These are phyloP conservation scores for Rosa rugosa DNA, from an alignment of 306 rosid species.

Conservation along the genomic window DNA sequence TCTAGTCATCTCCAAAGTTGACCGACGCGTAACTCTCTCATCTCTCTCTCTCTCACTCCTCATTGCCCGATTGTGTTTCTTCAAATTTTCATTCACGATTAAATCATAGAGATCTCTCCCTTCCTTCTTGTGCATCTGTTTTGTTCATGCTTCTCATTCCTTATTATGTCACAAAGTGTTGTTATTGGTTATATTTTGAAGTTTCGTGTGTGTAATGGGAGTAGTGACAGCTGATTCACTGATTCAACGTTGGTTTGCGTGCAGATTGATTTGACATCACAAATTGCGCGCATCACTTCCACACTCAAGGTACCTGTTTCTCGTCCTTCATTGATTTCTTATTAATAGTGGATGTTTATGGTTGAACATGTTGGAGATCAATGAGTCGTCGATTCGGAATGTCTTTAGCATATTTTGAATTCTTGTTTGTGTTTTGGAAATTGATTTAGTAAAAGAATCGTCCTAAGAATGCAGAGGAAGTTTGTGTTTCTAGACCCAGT, in stretches of 20 bases:
- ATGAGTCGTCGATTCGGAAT: background rate
- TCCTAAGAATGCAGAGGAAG: background rate
- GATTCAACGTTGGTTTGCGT: background rate
- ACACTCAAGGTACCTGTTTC: conserved; percentile 62
- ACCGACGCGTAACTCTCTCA: conserved; percentile 77
- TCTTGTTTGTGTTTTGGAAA: background rate
- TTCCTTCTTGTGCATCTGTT: background rate
- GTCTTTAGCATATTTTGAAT: background rate
- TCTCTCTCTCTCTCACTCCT: conserved; percentile 28
- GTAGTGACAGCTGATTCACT: background rate
- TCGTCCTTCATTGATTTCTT: conserved; percentile 5
- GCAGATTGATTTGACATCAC: conserved; percentile 94
- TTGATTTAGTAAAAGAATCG: background rate
- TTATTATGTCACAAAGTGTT: background rate
- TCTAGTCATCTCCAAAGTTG: conserved; percentile 86
- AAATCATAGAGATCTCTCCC: conserved; percentile 12
- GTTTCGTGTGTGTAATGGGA: background rate
- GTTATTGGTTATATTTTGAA: background rate
- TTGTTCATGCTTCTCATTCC: background rate
- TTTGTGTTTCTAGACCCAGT: background rate
- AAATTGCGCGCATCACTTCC: conserved; percentile 72
- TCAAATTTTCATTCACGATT: background rate
- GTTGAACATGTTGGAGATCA: background rate
- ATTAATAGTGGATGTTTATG: too few species aligned
- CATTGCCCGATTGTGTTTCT: background rate